Evolutionary conservation across 495 filamentous ascomycete species (phyloP).

Genomic region (Xylaria scruposa): DNA sequence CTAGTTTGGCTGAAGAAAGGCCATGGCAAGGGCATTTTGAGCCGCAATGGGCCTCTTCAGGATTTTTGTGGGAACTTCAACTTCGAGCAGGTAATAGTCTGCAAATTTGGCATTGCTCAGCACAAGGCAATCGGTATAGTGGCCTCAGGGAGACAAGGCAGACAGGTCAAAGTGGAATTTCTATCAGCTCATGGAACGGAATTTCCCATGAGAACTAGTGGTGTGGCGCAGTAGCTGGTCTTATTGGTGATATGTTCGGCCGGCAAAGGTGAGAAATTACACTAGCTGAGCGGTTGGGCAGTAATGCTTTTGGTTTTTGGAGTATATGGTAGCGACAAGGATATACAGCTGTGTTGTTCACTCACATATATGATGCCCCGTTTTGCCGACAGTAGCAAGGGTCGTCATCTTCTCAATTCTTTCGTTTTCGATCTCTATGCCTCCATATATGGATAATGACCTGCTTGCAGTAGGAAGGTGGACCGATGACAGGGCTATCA

Average conservation of each 20-base stretch:
- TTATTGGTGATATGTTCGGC: background rate
- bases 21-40: background rate
- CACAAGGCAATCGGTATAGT: background rate
- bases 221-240: conserved; percentile 15
- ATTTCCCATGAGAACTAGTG: background rate
- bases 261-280: conserved; percentile 4
- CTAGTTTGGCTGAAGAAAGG: background rate
- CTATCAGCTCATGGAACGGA: background rate
- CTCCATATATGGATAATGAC: background rate
- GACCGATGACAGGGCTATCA: background rate
- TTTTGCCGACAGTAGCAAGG: background rate
- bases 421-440: background rate
- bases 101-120: background rate
- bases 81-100: background rate
- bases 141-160: conserved; percentile 10
- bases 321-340: background rate
- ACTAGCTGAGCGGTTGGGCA: conserved; percentile 13
- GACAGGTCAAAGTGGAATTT: conserved; percentile 14
- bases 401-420: background rate
- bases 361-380: conserved; percentile 3
- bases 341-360: background rate
- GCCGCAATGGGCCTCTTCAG: background rate
- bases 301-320: background rate
- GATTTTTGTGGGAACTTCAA: background rate
- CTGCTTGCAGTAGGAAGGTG: conserved; percentile 14